Evolutionary conservation across 2,329 filamentous ascomycete genomes (phyloP), one percentile per base, ranked within the genome.

Genomic region (Thielaviopsis musarum): DNA sequence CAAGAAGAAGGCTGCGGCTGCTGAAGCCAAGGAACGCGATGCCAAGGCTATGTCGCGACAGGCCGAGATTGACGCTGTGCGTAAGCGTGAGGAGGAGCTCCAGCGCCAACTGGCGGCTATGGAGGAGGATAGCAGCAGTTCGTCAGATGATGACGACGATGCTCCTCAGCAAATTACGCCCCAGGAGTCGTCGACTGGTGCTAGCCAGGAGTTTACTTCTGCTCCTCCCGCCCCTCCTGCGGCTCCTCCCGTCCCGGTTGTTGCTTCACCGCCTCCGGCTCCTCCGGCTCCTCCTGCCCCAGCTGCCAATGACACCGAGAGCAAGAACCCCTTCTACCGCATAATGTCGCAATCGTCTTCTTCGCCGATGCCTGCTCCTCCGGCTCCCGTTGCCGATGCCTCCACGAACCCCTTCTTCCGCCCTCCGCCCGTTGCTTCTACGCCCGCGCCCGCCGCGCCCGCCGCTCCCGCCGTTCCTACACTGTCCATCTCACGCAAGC

Each of bases 351-450:
- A 91, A 69, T 73, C 77, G 19, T 73, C 81, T 12, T 70, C 75
- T 58, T 69, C 73, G 56, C 66, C 73, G 30, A 68, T 74, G 63
- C 72, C 72, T 62, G 71, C 73, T 22, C 68, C 75, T 54, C 69
- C 75, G 17, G 69, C 69, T 28, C 68, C 69, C 54, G 70, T 67
- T 38, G 69, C 65, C 24, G 78, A 84, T 54, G 77, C 80, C 24
- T 91, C 88, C n/a, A 97, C 88, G 10, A 98, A 98, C 69, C 93
- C 93, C 4, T 98, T 97, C 82, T 88, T 95, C 70, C 60, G 60
- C 17, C 60, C 57, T 41, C 60, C 60, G 21, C 60, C 62, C n/a
- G 58, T 59, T 22, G 57, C 62, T 5, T 49, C 63, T 30, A 70
- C 72, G 21, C 71, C 75, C 26, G 69, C 70, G 15, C 65, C 70